A percentile compares a stretch with the other conserved stretches of the same genome.
Conservation (phyloP, 2,329 filamentous ascomycete genomes). For the Chaetomium globosum region DNA sequence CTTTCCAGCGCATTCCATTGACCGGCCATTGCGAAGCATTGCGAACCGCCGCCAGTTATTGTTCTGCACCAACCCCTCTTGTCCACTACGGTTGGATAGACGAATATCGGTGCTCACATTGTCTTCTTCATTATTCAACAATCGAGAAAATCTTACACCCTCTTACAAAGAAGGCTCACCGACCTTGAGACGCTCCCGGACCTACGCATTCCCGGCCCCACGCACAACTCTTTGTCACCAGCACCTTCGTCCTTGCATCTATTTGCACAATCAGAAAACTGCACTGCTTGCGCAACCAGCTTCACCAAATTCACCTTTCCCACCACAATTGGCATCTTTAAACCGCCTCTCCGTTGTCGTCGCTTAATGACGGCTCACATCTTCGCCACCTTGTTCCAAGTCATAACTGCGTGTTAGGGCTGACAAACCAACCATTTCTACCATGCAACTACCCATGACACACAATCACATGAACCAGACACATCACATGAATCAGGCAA, state of each 20-base stretch:
- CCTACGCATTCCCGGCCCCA: not conserved
- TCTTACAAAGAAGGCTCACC: constrained; percentile 15
- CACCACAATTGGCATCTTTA: not conserved
- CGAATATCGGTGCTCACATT: constrained; percentile 29
- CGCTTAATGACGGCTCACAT: constrained; percentile 29
- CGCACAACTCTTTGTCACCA: constrained; percentile 10
- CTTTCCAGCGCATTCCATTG: constrained; percentile 35
- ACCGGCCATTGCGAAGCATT: constrained; percentile 24
- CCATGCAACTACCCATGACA: constrained; percentile 24
- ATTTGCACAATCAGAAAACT: not conserved
- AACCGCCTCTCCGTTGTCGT: not conserved
- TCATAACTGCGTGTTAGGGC: constrained; percentile 31
- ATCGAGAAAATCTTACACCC: constrained; percentile 22
- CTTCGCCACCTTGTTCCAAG: constrained; percentile 32
- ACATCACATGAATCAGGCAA: constrained; percentile 17
- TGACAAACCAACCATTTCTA: constrained; percentile 27
- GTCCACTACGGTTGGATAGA: constrained; percentile 15
- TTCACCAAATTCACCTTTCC: not conserved
- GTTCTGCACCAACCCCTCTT: constrained; percentile 18
- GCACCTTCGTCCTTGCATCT: not conserved
- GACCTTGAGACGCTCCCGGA: constrained; percentile 18
- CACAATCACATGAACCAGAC: constrained; percentile 15
- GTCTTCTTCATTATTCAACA: constrained; percentile 27
- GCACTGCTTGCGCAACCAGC: constrained; percentile 12
- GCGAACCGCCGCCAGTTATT: constrained; percentile 22